Percentiles rank a stretch among this genome's conserved stretches.
Conservation (phyloP, 345 rosid genomes). For the Acer negundo region DNA sequence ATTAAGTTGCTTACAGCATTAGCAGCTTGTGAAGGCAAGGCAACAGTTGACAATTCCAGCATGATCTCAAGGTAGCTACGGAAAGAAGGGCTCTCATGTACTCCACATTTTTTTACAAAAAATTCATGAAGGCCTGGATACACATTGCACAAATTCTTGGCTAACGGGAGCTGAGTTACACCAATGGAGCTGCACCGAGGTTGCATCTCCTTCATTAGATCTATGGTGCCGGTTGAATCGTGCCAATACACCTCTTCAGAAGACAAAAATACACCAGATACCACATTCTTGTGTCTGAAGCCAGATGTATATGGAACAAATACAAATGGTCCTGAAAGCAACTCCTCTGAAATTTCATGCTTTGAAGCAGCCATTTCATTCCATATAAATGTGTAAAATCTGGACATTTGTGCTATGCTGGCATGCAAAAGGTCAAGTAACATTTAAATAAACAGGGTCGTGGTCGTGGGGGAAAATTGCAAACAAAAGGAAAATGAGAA, state of each 20-base stretch:
- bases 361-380: slow-evolving; percentile 56
- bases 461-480: not conserved
- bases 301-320: slow-evolving; percentile 65
- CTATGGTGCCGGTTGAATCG: slow-evolving; percentile 69
- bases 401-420: slow-evolving; percentile 81
- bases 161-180: slow-evolving; percentile 31
- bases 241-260: slow-evolving; percentile 77
- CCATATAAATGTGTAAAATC: slow-evolving; percentile 74
- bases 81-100: slow-evolving; percentile 66
- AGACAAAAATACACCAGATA: slow-evolving; percentile 64
- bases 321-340: slow-evolving; percentile 53
- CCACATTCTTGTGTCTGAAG: slow-evolving; percentile 45
- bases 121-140: slow-evolving; percentile 86
- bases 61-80: slow-evolving; percentile 61
- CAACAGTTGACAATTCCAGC: slow-evolving; percentile 54
- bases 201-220: slow-evolving; percentile 49
- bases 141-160: slow-evolving; percentile 61
- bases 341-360: slow-evolving; percentile 51
- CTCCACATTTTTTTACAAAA: slow-evolving; percentile 77
- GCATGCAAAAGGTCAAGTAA: slow-evolving; percentile 27
- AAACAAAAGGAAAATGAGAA: not conserved
- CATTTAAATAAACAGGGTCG: slow-evolving; percentile 15
- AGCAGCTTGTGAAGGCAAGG: slow-evolving; percentile 76
- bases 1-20: slow-evolving; percentile 55
- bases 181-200: slow-evolving; percentile 33